Percentiles rank a stretch among this genome's conserved stretches.
Evolutionary conservation across 306 rosid genomes (phyloP).

Genomic region (Prunus campanulata): DNA sequence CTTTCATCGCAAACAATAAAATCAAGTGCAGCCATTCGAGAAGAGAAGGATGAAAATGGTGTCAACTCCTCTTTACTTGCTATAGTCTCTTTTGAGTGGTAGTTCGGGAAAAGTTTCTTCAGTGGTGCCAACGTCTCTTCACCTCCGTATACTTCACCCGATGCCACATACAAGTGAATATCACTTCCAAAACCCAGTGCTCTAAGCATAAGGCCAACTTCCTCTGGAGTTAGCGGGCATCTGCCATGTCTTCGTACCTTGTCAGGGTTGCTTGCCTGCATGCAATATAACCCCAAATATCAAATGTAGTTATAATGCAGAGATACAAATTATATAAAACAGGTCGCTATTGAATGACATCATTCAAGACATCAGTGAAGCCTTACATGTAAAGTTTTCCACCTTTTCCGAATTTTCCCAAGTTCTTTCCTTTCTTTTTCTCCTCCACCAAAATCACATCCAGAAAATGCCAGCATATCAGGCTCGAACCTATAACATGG

Average conservation of each 20-base stretch:
- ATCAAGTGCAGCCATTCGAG: slow-evolving; percentile 97
- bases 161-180: slow-evolving; percentile 82
- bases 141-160: slow-evolving; percentile 88
- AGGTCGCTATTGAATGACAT: background rate
- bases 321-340: background rate
- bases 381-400: slow-evolving; percentile 83
- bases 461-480: slow-evolving; percentile 97
- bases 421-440: slow-evolving; percentile 74
- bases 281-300: slow-evolving; percentile 12
- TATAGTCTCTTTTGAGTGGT: slow-evolving; percentile 74
- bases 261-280: slow-evolving; percentile 72
- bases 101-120: slow-evolving; percentile 72
- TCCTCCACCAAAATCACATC: slow-evolving; percentile 97
- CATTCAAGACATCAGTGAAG: slow-evolving; percentile 15
- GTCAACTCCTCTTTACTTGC: slow-evolving; percentile 65
- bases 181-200: slow-evolving; percentile 74
- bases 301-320: slow-evolving; percentile 20
- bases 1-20: slow-evolving; percentile 76
- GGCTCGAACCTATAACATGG: slow-evolving; percentile 66
- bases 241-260: slow-evolving; percentile 76
- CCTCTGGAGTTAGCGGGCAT: slow-evolving; percentile 96
- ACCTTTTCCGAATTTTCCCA: slow-evolving; percentile 66
- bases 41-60: slow-evolving; percentile 70
- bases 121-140: slow-evolving; percentile 75
- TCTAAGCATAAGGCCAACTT: slow-evolving; percentile 93